Conservation (phyloP, 495 filamentous ascomycete species). For the Elaphomyces granulatus region DNA sequence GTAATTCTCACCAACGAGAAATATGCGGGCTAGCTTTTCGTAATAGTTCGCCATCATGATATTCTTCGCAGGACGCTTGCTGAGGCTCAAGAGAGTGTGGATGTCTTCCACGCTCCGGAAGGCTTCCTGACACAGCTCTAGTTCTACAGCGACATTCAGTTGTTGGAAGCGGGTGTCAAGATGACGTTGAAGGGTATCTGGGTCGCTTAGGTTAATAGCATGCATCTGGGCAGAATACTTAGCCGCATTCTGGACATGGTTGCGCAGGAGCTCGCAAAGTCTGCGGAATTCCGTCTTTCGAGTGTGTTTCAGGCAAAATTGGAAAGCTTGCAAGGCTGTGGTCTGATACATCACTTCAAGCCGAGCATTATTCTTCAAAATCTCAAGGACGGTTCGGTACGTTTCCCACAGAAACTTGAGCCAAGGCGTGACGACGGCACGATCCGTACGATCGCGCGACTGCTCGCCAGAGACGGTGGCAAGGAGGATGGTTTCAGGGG, state of each 20-base stretch:
- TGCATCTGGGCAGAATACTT: slow-evolving; percentile 99
- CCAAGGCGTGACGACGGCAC: slow-evolving; percentile 97
- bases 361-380: slow-evolving; percentile 95
- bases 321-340: slow-evolving; percentile 93
- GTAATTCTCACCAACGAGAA: slow-evolving; percentile 97
- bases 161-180: slow-evolving; percentile 97
- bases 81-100: slow-evolving; percentile 93
- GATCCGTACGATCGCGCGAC: slow-evolving; percentile 88
- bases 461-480: slow-evolving; percentile 97
- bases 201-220: slow-evolving; percentile 95
- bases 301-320: slow-evolving; percentile 95
- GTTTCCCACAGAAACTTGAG: slow-evolving; percentile 99
- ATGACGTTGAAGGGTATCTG: slow-evolving; percentile 92
- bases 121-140: slow-evolving; percentile 98
- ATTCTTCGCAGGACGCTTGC: slow-evolving; percentile 99
- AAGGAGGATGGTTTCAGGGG: slow-evolving; percentile 92
- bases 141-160: slow-evolving; percentile 91
- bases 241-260: slow-evolving; percentile 97
- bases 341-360: slow-evolving; percentile 96
- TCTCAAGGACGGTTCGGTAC: slow-evolving; percentile 97
- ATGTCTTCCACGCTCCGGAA: slow-evolving; percentile 99
- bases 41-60: slow-evolving; percentile 99
- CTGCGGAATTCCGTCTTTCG: slow-evolving; percentile 98
- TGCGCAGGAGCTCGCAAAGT: slow-evolving; percentile 92
- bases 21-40: slow-evolving; percentile 95